A percentile compares a stretch with the other conserved stretches of the same genome.
These are phyloP conservation scores for Cutaneotrichosporon mucoides DNA, from an alignment of 1,284 basidiomycete genomes.

Conservation along the genomic window DNA sequence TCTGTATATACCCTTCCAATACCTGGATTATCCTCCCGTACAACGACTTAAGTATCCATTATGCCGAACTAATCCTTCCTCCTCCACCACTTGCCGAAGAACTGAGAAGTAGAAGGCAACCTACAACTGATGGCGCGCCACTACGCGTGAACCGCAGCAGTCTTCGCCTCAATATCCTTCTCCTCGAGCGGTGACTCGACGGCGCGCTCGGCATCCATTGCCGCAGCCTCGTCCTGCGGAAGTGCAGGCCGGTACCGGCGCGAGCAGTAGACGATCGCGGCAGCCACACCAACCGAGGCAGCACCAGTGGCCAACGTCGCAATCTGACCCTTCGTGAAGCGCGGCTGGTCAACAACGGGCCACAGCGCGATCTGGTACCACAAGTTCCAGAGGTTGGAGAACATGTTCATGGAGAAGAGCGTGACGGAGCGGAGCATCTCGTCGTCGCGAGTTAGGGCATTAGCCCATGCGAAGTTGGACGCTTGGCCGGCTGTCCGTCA, in stretches of 20 bases:
- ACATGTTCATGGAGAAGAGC: constrained; percentile 37
- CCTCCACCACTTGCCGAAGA: too few relatives aligned
- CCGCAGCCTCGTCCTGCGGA: constrained; percentile 7
- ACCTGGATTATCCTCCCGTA: too few relatives aligned
- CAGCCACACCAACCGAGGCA: constrained; percentile 22
- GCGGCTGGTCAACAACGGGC: constrained; percentile 35
- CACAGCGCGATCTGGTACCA: constrained; percentile 41
- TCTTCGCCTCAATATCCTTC: neutral
- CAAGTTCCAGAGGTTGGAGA: constrained; percentile 25
- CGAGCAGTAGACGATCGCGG: constrained; percentile 31
- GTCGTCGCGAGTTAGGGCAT: constrained; percentile 38
- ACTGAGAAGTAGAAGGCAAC: too few relatives aligned
- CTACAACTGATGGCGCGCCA: too few relatives aligned
- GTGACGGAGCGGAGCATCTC: constrained; percentile 41
- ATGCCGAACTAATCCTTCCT: too few relatives aligned
- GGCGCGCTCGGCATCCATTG: neutral
- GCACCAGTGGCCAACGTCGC: constrained; percentile 38
- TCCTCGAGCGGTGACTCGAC: neutral
- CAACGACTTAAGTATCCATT: too few relatives aligned
- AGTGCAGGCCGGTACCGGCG: constrained; percentile 19
- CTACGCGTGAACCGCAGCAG: neutral
- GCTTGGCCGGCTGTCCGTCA: constrained; percentile 32
- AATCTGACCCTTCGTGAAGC: constrained; percentile 41
- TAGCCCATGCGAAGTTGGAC: constrained; percentile 45
- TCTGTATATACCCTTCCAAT: too few relatives aligned